Conservation (phyloP, 129 eudicot genomes). For the Ambrosia artemisiifolia region DNA sequence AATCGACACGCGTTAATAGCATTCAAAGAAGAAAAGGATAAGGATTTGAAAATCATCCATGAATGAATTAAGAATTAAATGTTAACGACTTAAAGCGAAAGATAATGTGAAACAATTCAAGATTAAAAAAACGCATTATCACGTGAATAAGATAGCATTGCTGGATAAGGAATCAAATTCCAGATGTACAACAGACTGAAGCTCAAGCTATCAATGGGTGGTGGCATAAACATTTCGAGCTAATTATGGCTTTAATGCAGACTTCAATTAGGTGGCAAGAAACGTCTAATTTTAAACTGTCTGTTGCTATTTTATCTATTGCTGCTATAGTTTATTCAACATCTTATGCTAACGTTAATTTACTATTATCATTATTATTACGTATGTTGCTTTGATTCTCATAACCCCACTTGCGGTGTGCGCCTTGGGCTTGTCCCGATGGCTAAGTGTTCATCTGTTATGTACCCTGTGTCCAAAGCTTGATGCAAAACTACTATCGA, state of each 20-base stretch:
- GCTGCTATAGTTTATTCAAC: no score
- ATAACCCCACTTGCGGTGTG: no score
- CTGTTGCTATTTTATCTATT: no score
- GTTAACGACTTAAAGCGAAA: conserved; percentile 19
- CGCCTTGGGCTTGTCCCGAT: no score
- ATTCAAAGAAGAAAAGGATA: conserved; percentile 28
- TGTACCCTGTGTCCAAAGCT: no score
- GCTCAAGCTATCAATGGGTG: conserved; percentile 3
- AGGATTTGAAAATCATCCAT: conserved; percentile 8
- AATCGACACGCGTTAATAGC: conserved; percentile 35
- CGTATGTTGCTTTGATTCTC: no score
- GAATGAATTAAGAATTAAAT: conserved; percentile 18
- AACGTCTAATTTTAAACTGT: not conserved
- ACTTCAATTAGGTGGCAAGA: conserved; percentile 3
- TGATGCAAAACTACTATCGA: no score
- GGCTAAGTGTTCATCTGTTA: no score
- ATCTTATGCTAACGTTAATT: no score
- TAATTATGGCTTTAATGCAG: conserved; percentile 5
- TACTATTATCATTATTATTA: no score
- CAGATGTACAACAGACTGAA: conserved; percentile 37
- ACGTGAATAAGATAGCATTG: conserved; percentile 16
- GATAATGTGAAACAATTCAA: conserved; percentile 9
- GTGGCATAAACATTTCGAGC: conserved; percentile 18
- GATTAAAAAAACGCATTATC: conserved; percentile 20
- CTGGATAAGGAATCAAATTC: conserved; percentile 32